phyloP scores from a whole-genome alignment of 768 basidiomycete species.

The Mycena kentingensis region DNA sequence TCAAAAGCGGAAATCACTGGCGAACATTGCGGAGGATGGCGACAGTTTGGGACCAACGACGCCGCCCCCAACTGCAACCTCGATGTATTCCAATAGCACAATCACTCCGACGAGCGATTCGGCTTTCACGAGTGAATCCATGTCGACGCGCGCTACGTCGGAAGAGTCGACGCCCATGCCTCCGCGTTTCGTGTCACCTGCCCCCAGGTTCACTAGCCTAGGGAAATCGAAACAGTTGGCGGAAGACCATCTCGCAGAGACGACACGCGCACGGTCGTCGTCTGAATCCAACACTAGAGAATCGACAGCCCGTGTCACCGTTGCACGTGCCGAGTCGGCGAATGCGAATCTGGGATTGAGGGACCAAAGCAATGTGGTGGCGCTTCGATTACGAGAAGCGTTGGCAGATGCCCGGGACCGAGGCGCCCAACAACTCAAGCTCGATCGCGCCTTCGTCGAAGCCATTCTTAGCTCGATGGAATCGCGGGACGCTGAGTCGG shows the following conservation, averaged over 20 bases:
- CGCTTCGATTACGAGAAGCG: conserved; percentile 59
- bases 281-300: conserved; percentile 33
- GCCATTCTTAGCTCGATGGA: conserved; percentile 69
- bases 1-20: conserved; percentile 48
- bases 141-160: conserved; percentile 8
- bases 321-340: conserved; percentile 45
- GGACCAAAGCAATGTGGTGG: conserved; percentile 48
- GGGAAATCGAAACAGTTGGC: conserved; percentile 4
- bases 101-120: conserved; percentile 30
- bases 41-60: conserved; percentile 30
- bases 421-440: conserved; percentile 58
- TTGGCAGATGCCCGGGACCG: conserved; percentile 61
- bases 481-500: conserved; percentile 58
- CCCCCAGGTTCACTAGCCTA: conserved; percentile 18
- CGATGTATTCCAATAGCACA: conserved; percentile 23
- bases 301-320: conserved; percentile 40
- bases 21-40: conserved; percentile 41
- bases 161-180: conserved; percentile 10
- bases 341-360: conserved; percentile 28
- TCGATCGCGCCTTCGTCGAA: conserved; percentile 77
- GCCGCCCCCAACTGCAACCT: conserved; percentile 38
- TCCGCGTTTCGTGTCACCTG: conserved; percentile 19
- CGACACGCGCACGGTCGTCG: conserved; percentile 25
- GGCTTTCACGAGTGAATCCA: conserved; percentile 23
- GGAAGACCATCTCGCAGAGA: background rate